Evolutionary conservation across 371 early-diverging fungal species (phyloP), one percentile per base, ranked within the genome.

Genomic region (Haplosporangium sp.): DNA sequence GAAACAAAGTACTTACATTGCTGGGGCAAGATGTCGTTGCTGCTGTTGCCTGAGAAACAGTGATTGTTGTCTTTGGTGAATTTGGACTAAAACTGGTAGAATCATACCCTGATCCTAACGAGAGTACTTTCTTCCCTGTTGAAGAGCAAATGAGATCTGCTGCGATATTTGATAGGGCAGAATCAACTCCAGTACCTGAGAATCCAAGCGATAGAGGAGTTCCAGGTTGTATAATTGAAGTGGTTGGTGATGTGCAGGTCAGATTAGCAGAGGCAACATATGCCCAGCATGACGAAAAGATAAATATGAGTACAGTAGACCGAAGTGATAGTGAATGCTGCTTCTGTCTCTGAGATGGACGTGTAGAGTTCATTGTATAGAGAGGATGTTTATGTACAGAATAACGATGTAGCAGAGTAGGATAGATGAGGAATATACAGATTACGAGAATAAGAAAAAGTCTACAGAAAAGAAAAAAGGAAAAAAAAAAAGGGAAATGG

Each of bases 101-200:
- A 19, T 53, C 34, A 9, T 65, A 56, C 0, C 52, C 50, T 10
- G 37, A 48, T 2, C 70, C 75, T 9, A 75, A 53, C 6, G 50
- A 39, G 50, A 75, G 40, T 9, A 27, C 62, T 0, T n/a, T 19
- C 3, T 35, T 37, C 1, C 63, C 58, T 0, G 69, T 57, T 6
- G 66, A 59, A 1, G 66, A 56, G 61, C 75, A 75, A 62, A 75
- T 44, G 34, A 75, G 70, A 13, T 75, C 57, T 20, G 75, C 75
- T 11, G 65, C 27, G 20, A 75, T 70, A 13, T 39, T 60, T 2
- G 66, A 57, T 4, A 59, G 40, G 11, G 48, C 13, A n/a, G 58
- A 9, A 55, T 55, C 55, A 20, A 55, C 13, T 34, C 2, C 34
- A 10, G 55, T 10, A 8, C 55, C 55, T 34, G 55, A 55, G 34